Base-by-base conservation (phyloP, 176 grass and related monocot genomes). In the Carex myosuroides region DNA sequence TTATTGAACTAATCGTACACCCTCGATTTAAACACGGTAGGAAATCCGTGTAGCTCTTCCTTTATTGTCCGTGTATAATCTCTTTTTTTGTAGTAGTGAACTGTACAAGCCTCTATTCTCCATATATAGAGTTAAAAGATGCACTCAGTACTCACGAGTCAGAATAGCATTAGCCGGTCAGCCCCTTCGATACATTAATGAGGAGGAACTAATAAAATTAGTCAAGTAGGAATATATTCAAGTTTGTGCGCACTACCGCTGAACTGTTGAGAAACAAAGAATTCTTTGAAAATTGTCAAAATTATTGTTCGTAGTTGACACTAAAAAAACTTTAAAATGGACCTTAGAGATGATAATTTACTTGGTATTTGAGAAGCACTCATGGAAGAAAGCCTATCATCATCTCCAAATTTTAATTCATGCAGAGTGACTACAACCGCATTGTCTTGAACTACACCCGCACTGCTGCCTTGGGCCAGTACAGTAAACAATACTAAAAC, bases 331-430 rank as follows among this genome's bases (percentile, higher is more conserved):
- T 69, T 64, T 6, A 68, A 68, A 57, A 57, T 86, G 48, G 10
- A 86, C 26, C 70, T 18, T 66, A 77, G 12, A 56, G 13, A 78
- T 56, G 50, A 78, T 24, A 10, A 69, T 68, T 18, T 80, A 97
- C 92, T 88, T 87, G 62, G 61, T 79, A 46, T 82, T 24, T 83
- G 5, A 79, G 87, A 61, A 56, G 66, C 60, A 8, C 61, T 46
- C 48, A 7, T 66, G 29, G 81, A 44, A 9, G 60, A 70, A 84
- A 37, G 24, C 12, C 75, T 62, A 24, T 60, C 69, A 78, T 61
- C 30, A 41, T 52, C 1, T 42, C 60, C 85, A 70, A 85, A 87
- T 48, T 85, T 60, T 77, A 98, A 4, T 66, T 90, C 87, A 22
- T 79, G 85, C 67, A 93, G 81, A 22, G 86, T 53, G 0, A 98